Evolutionary conservation across 352 stramenopile species (phyloP), one percentile per base, ranked within the genome.

Genomic region (Phytophthora citrophthora): DNA sequence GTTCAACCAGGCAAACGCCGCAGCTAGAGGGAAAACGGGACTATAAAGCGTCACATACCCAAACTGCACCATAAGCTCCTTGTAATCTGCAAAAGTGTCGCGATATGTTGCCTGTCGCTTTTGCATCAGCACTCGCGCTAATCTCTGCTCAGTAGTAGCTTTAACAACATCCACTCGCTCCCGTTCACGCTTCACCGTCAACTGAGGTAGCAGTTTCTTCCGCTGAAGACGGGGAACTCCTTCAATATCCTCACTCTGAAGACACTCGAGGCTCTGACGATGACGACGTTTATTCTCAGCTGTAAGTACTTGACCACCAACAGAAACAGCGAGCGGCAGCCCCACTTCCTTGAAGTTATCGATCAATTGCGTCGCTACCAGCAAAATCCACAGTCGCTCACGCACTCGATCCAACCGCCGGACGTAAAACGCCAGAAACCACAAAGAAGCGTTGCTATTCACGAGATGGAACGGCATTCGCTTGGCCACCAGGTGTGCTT

Each of bases 41-140:
- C 86, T 96, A 72, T 97, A 98, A 38, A 94, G 94, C 46, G 91
- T 82, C 4, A 97, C 91, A 65, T 97, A 98, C 26, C 90, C 88
- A 72, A 97, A 98, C 63, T 97, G 91, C 41, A 97, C 84, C 66
- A 98, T 86, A 47, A 91, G 85, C 47, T 91, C 81, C 54, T 91
- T 91, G 74, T 86, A 91, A 68, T 91, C 81, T 2, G 73, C 67
- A 24, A 91, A 91, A 13, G 77, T 89, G 34, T 91, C 81, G 9
- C 72, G 70, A 68, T 91, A 91, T 26, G 77, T 76, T 10, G 70
- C 74, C 36, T 91, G 81, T 1, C 76, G 79, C 29, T 86, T 83
- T 54, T 91, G 81, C 60, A 78, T 80, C 15, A 89, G 72, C 9
- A 91, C 60, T 53, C 80, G 79, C 18, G 74, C 75, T 13, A 91